Conservation (phyloP, 2,329 filamentous ascomycete genomes). For the Plenodomus tracheiphilus region DNA sequence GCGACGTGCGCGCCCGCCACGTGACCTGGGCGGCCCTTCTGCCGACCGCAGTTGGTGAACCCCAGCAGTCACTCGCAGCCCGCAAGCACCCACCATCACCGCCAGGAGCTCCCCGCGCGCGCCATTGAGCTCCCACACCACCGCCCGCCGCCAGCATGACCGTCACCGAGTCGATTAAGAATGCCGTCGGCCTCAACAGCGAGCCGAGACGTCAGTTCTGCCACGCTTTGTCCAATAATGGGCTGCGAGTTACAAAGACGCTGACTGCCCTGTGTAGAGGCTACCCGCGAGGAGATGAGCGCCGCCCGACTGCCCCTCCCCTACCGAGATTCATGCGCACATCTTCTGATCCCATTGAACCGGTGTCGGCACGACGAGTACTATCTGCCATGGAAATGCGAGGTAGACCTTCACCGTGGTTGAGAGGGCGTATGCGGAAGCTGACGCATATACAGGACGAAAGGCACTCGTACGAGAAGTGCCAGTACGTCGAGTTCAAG, state of each 20-base stretch:
- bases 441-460: slow-evolving; percentile 68
- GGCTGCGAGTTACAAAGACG: slow-evolving; percentile 1
- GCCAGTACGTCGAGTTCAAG: slow-evolving; percentile 99
- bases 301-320: slow-evolving; percentile 83
- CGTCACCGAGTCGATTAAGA: slow-evolving; percentile 51
- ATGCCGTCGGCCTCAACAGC: slow-evolving; percentile 51
- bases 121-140: slow-evolving; percentile 26
- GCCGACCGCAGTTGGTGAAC: slow-evolving; percentile 16
- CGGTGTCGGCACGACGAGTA: slow-evolving; percentile 89
- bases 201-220: slow-evolving; percentile 35
- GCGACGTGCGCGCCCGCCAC: slow-evolving; percentile 16
- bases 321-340: slow-evolving; percentile 94
- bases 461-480: slow-evolving; percentile 97
- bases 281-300: slow-evolving; percentile 90
- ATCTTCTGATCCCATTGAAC: slow-evolving; percentile 93
- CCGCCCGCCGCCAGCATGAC: slow-evolving; percentile 40
- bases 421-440: neutral
- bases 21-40: slow-evolving; percentile 13
- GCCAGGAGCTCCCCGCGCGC: slow-evolving; percentile 13
- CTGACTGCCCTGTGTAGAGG: slow-evolving; percentile 57
- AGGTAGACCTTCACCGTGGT: slow-evolving; percentile 61
- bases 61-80: slow-evolving; percentile 11
- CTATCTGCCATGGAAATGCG: slow-evolving; percentile 97
- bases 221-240: slow-evolving; percentile 7
- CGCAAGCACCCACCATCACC: slow-evolving; percentile 12